phyloP scores from a whole-genome alignment of 2,329 filamentous ascomycete genomes.

The Fusarium transvaalense region DNA sequence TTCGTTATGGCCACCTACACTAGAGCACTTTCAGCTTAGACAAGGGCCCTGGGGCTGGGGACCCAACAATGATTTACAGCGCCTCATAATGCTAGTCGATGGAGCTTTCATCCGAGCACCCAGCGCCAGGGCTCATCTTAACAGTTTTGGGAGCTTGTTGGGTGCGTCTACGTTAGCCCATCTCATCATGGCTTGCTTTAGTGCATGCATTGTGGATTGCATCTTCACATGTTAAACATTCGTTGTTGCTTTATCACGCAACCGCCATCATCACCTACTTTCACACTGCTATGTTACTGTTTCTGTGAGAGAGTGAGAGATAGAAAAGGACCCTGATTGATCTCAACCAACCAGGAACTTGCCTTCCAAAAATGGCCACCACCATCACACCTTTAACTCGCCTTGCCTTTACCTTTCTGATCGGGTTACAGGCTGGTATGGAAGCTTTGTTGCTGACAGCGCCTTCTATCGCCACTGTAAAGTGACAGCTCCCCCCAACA shows the following conservation, averaged over 20 bases:
- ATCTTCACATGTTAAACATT: constrained; percentile 21
- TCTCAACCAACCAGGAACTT: constrained; percentile 30
- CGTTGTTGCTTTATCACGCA: background rate
- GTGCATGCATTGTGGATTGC: background rate
- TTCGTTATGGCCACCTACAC: background rate
- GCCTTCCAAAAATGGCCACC: constrained; percentile 29
- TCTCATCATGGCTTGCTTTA: constrained; percentile 17
- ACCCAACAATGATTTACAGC: constrained; percentile 26
- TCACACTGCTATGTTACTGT: background rate
- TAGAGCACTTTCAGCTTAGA: background rate
- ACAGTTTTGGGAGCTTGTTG: constrained; percentile 21
- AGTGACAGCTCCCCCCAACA: constrained; percentile 7
- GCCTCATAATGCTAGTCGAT: constrained; percentile 20
- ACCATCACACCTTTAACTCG: background rate
- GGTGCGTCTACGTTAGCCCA: constrained; percentile 25
- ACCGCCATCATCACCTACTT: background rate
- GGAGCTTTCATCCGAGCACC: background rate
- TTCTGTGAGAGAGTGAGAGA: background rate
- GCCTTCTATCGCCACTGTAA: constrained; percentile 22
- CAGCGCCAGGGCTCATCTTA: constrained; percentile 11
- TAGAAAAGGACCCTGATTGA: constrained; percentile 15
- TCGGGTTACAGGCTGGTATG: background rate
- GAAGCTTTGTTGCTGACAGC: constrained; percentile 15
- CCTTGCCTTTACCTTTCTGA: background rate
- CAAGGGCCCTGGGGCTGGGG: background rate